phyloP scores from a whole-genome alignment of 306 rosid species.

The Prosopis cineraria region DNA sequence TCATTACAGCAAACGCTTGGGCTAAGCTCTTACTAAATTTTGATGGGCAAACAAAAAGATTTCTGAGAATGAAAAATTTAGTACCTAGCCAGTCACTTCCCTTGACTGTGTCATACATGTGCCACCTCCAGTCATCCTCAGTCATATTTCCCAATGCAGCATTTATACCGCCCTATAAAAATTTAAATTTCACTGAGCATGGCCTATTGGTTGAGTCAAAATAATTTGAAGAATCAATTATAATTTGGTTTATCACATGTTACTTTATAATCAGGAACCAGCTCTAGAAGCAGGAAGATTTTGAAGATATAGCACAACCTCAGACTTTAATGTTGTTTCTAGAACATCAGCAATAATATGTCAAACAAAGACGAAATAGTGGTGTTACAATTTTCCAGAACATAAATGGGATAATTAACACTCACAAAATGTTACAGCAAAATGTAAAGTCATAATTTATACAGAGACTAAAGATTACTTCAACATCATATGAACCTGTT shows the following conservation, averaged over 20 bases:
- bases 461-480: neutral
- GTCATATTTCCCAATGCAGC: conserved; percentile 92
- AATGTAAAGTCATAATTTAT: neutral
- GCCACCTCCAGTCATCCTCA: conserved; percentile 99
- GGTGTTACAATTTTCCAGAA: neutral
- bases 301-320: neutral
- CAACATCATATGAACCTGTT: neutral
- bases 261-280: conserved; percentile 1
- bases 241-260: conserved; percentile 2
- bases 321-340: neutral
- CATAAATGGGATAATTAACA: neutral
- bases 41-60: neutral
- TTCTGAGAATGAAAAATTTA: conserved; percentile 11
- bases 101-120: conserved; percentile 94
- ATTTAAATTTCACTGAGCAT: conserved; percentile 24
- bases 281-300: conserved; percentile 3
- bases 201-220: neutral
- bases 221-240: conserved; percentile 4
- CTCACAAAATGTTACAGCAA: neutral
- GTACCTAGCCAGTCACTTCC: conserved; percentile 97
- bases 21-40: conserved; percentile 6
- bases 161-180: conserved; percentile 84
- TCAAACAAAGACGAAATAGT: conserved; percentile 21
- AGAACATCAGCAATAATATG: conserved; percentile 8
- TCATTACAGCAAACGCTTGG: neutral